Conservation (phyloP, 2,329 filamentous ascomycete genomes). For the Ceratocystis ficicola region DNA sequence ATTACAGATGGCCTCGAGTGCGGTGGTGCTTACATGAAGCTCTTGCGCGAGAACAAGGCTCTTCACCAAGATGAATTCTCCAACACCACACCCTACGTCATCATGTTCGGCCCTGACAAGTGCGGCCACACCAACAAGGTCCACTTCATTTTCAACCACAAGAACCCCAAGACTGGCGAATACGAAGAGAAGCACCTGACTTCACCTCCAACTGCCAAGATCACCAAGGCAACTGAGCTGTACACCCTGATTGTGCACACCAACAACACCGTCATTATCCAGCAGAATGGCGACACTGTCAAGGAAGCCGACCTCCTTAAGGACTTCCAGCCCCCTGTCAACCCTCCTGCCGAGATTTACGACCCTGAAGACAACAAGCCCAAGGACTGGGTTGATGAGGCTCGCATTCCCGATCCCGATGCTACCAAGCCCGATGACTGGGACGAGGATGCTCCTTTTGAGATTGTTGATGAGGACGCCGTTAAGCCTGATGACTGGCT, state of each 20-base stretch:
- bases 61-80: conserved; percentile 96
- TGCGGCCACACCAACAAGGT: conserved; percentile 99
- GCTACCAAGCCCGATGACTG: conserved; percentile 96
- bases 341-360: conserved; percentile 88
- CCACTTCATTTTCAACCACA: conserved; percentile 98
- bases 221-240: conserved; percentile 82
- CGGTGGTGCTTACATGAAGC: conserved; percentile 97
- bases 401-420: conserved; percentile 80
- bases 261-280: conserved; percentile 88
- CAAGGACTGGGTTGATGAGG: conserved; percentile 87
- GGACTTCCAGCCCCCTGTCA: conserved; percentile 87
- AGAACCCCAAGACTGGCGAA: conserved; percentile 99
- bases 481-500: conserved; percentile 93
- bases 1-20: conserved; percentile 77
- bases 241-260: conserved; percentile 96
- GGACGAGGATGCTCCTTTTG: conserved; percentile 95
- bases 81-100: conserved; percentile 92
- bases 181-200: conserved; percentile 99
- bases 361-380: conserved; percentile 91
- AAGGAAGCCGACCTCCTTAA: conserved; percentile 87
- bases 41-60: conserved; percentile 92
- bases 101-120: conserved; percentile 99
- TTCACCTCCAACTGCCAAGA: conserved; percentile 70
- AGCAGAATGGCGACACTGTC: conserved; percentile 77
- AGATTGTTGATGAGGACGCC: conserved; percentile 89